Evolutionary conservation across 495 filamentous ascomycete species (phyloP).

Genomic region (Cudoniella acicularis): DNA sequence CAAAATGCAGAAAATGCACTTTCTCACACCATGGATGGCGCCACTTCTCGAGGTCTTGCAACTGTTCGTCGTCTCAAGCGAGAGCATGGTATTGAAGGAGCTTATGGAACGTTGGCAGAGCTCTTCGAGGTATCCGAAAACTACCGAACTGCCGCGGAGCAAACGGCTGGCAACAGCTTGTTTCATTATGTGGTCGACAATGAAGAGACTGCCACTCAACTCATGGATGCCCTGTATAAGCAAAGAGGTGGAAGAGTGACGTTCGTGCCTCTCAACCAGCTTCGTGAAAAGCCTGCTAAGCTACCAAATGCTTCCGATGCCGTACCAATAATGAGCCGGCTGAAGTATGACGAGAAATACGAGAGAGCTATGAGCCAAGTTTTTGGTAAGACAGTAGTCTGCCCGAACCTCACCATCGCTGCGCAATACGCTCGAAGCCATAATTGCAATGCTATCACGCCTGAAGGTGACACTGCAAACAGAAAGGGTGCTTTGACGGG

Average conservation of each 20-base stretch:
- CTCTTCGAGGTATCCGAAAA: constrained; percentile 80
- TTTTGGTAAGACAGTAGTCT: constrained; percentile 93
- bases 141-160: constrained; percentile 87
- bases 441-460: constrained; percentile 86
- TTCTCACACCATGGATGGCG: constrained; percentile 82
- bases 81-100: constrained; percentile 74
- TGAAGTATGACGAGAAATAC: constrained; percentile 72
- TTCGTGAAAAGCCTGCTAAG: constrained; percentile 63
- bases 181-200: constrained; percentile 98
- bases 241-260: constrained; percentile 83
- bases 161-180: constrained; percentile 85
- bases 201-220: constrained; percentile 77
- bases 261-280: constrained; percentile 86
- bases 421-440: constrained; percentile 88
- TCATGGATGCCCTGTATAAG: constrained; percentile 75
- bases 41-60: constrained; percentile 77
- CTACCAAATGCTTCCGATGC: constrained; percentile 85
- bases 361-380: constrained; percentile 88
- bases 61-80: constrained; percentile 76
- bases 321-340: constrained; percentile 78
- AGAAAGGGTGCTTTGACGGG: constrained; percentile 93
- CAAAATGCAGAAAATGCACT: constrained; percentile 72
- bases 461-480: constrained; percentile 88
- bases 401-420: constrained; percentile 80
- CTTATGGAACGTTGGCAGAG: constrained; percentile 90